Evolutionary conservation across 345 rosid species (phyloP).

Genomic region (Eucalyptus virginea): DNA sequence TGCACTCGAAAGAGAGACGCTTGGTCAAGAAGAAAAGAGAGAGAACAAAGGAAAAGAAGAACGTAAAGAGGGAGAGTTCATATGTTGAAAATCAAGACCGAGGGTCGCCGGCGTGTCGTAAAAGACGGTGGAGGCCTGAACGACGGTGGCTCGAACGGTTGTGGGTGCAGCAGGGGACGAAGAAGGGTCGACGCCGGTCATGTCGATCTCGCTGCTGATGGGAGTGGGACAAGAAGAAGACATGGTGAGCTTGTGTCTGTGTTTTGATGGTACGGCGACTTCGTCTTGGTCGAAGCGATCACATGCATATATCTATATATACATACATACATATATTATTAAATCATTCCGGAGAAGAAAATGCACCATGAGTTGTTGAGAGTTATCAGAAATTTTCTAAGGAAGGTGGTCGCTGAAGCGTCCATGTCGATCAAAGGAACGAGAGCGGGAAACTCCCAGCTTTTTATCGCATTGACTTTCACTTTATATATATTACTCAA

Average conservation of each 20-base stretch:
- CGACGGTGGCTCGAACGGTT: constrained; percentile 71
- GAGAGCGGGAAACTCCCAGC: not conserved
- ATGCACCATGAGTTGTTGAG: not conserved
- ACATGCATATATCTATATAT: rapidly evolving
- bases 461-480: not conserved
- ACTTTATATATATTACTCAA: not conserved
- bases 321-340: not conserved
- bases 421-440: not conserved
- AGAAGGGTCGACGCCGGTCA: not conserved
- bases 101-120: constrained; percentile 88
- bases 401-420: not conserved
- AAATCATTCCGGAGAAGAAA: not conserved
- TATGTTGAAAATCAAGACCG: constrained; percentile 19
- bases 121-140: constrained; percentile 87
- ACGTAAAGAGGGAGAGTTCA: not conserved
- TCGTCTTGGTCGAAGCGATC: not conserved
- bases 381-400: rapidly evolving
- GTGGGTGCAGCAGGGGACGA: constrained; percentile 17
- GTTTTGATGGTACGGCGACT: not conserved
- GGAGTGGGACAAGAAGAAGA: not conserved
- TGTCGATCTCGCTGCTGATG: not conserved
- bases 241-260: not conserved
- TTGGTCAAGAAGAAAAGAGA: too few relatives aligned
- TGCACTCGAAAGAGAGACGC: not conserved
- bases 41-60: not conserved